Evolutionary conservation across 2,329 filamentous ascomycete genomes (phyloP), one percentile per base, ranked within the genome.

Genomic region (Tolypocladium tropicale): DNA sequence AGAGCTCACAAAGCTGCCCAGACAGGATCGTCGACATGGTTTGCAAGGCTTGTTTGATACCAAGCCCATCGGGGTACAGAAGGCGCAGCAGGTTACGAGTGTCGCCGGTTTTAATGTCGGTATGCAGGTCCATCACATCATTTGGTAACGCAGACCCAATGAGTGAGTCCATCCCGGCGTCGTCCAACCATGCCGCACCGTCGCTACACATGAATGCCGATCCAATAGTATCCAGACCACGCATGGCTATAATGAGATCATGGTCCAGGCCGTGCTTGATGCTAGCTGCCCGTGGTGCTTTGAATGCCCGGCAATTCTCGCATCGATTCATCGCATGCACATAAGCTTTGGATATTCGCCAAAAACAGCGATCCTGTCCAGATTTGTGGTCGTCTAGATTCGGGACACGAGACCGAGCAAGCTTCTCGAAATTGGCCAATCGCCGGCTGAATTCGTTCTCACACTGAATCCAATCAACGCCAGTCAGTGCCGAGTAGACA

Each of bases 61-160:
- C 39, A 12, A 49, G 39, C 9, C 37, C 55, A 21, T 34, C 55
- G 33, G 57, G 55, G 28, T 57, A 59, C 16, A 59, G 48, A 23
- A 59, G 50, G 4, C 57, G 57, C 6, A 57, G 46, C 1, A 57
- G 36, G 10, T 59, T 59, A 2, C 57, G 55, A 12, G 55, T 57
- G 23, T 59, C 57, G 7, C 53, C 53, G 1, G 57, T 59, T 16
- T 37, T 14, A 5, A 59, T 57, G 34, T 59, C 57, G 23, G 43
- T 57, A n/a, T 59, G 55, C 4, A 57, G 53, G 25, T 59, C 57
- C 57, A 59, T 56, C n/a, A 59, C 55, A 30, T 59, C 57, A 51
- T 57, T 59, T 7, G 55, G 30, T 2, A 59, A 11, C 11, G 49
- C 55, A 6, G 55, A 59, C 12, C 55, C 57, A 28, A 59, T 33